Percentiles rank a stretch among this genome's conserved stretches.
These are phyloP conservation scores for Syzygium oleosum DNA, from an alignment of 345 rosid species.

Conservation along the genomic window DNA sequence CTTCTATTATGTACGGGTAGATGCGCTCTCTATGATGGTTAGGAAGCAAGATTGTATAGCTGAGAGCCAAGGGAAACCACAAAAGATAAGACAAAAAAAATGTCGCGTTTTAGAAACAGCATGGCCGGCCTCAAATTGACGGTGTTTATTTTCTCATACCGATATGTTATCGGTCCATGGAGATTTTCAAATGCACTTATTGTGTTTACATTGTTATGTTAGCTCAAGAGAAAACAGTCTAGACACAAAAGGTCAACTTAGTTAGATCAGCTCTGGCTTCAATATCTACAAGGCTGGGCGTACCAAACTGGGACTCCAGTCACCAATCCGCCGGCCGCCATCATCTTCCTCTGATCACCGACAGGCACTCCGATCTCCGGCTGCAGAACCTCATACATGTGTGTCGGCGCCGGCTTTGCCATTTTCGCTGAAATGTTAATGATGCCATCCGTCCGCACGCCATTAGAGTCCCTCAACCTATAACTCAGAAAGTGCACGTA, in stretches of 20 bases:
- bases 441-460: conserved; percentile 38
- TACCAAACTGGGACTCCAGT: conserved; percentile 41
- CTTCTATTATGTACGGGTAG: not conserved
- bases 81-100: not conserved
- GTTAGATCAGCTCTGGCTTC: not conserved
- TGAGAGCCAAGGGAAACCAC: not conserved
- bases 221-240: not conserved
- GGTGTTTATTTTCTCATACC: not conserved
- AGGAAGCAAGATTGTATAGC: not conserved
- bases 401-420: conserved; percentile 10
- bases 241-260: not conserved
- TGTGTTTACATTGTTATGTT: not conserved
- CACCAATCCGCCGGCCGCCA: conserved; percentile 15
- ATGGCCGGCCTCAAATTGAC: not conserved
- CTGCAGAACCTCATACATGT: conserved; percentile 8
- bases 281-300: not conserved
- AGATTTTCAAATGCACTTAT: not conserved
- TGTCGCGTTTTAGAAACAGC: not conserved
- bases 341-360: not conserved
- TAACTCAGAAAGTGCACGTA: conserved; percentile 61
- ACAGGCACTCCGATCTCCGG: conserved; percentile 3
- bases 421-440: conserved; percentile 46
- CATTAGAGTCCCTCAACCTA: conserved; percentile 34
- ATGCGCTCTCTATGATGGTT: not conserved
- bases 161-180: not conserved